Conservation (phyloP, 805 yeast species). For the Wickerhamomyces hampshirensis region DNA sequence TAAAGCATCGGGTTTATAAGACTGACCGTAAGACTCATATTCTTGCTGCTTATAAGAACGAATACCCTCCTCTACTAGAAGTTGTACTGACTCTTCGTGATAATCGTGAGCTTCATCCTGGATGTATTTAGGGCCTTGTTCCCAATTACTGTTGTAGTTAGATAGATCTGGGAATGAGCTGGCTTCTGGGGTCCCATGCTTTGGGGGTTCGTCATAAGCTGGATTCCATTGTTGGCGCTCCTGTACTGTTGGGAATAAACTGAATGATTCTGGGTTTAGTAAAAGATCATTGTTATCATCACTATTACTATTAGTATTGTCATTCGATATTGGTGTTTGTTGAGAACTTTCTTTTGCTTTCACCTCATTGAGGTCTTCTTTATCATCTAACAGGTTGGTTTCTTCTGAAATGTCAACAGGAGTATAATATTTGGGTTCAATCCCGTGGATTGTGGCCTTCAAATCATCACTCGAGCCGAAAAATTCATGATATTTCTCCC, state of each 20-base stretch:
- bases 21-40: not conserved
- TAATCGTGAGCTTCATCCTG: not conserved
- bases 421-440: conserved; percentile 18
- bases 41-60: not conserved
- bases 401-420: conserved; percentile 2
- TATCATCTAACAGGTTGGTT: not conserved
- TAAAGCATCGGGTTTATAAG: conserved; percentile 18
- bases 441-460: conserved; percentile 19
- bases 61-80: not conserved
- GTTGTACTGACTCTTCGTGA: not conserved
- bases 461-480: conserved; percentile 14
- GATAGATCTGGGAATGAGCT: conserved; percentile 18
- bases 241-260: conserved; percentile 16
- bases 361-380: not conserved
- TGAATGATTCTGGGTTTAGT: conserved; percentile 20
- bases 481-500: conserved; percentile 21
- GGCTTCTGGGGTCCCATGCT: conserved; percentile 25
- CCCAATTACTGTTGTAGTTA: conserved; percentile 19
- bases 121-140: conserved; percentile 1
- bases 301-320: not conserved
- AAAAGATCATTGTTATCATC: conserved; percentile 10
- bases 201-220: conserved; percentile 38
- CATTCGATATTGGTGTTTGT: not conserved
- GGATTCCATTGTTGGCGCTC: conserved; percentile 38
- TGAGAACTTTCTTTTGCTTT: not conserved